phyloP scores from a whole-genome alignment of 129 eudicot species.

The Helianthus annuus region HanXRQr2.0-SUNRISE NC_035439.2:63431761-63432260 shows the following conservation, averaged over 20 bases:
- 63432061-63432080: slow-evolving; percentile 39
- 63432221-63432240: background rate
- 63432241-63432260: background rate
- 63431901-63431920: slow-evolving; percentile 25
- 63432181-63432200: slow-evolving; percentile 41
- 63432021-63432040: slow-evolving; percentile 32
- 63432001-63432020: slow-evolving; percentile 18
- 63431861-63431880: slow-evolving; percentile 26
- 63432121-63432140: slow-evolving; percentile 35
- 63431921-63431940: slow-evolving; percentile 46
- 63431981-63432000: slow-evolving; percentile 25
- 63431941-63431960: slow-evolving; percentile 50
- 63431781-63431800: slow-evolving; percentile 34
- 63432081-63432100: slow-evolving; percentile 31
- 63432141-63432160: slow-evolving; percentile 8
- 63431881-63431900: slow-evolving; percentile 47
- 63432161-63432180: slow-evolving; percentile 13
- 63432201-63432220: slow-evolving; percentile 9
- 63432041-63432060: slow-evolving; percentile 44
- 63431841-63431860: slow-evolving; percentile 59
- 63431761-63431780: slow-evolving; percentile 3
- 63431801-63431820: slow-evolving; percentile 46
- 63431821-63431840: slow-evolving; percentile 41
- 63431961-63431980: slow-evolving; percentile 38
- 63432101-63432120: slow-evolving; percentile 39